Percentiles rank a stretch among this genome's conserved stretches.
phyloP scores from a whole-genome alignment of 140 eudicot species.

The Artemisia princeps region DNA sequence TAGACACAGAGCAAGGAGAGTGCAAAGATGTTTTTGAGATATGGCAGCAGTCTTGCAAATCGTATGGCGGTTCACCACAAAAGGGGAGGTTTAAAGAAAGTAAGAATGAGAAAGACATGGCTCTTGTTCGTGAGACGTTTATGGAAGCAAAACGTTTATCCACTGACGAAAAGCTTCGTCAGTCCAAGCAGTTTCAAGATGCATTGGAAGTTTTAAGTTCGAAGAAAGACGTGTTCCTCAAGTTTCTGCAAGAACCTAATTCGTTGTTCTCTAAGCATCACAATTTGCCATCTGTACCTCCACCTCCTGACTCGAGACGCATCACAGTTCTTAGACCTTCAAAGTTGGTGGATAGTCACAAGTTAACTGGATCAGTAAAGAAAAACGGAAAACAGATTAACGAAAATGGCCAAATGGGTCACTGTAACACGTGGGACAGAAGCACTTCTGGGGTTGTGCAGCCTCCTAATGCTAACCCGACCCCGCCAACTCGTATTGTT shows the following conservation, averaged over 20 bases:
- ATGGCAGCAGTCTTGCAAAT: conserved; percentile 52
- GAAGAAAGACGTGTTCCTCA: conserved; percentile 66
- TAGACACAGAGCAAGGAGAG: neutral
- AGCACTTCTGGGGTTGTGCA: too few relatives aligned
- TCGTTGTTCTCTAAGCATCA: conserved; percentile 52
- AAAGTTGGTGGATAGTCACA: conserved; percentile 44
- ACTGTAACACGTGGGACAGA: conserved; percentile 38
- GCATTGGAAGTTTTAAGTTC: conserved; percentile 80
- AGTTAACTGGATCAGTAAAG: conserved; percentile 29
- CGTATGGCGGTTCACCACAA: conserved; percentile 36
- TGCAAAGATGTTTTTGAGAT: conserved; percentile 70
- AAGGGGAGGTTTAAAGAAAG: conserved; percentile 46
- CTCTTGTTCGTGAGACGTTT: conserved; percentile 84
- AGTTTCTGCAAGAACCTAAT: conserved; percentile 78
- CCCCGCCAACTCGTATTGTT: conserved; percentile 82
- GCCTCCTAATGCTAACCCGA: conserved; percentile 30
- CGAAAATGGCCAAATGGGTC: conserved; percentile 23
- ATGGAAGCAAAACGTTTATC: conserved; percentile 78
- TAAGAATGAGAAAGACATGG: conserved; percentile 56
- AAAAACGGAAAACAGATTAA: conserved; percentile 39
- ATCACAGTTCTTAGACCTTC: conserved; percentile 88
- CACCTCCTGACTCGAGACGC: conserved; percentile 69
- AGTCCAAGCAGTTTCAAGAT: conserved; percentile 80
- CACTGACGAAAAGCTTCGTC: conserved; percentile 76
- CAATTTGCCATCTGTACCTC: conserved; percentile 41